A percentile compares a stretch with the other conserved stretches of the same genome.
Conservation (phyloP, 2,329 filamentous ascomycete species). For the Beauveria sp. region DNA sequence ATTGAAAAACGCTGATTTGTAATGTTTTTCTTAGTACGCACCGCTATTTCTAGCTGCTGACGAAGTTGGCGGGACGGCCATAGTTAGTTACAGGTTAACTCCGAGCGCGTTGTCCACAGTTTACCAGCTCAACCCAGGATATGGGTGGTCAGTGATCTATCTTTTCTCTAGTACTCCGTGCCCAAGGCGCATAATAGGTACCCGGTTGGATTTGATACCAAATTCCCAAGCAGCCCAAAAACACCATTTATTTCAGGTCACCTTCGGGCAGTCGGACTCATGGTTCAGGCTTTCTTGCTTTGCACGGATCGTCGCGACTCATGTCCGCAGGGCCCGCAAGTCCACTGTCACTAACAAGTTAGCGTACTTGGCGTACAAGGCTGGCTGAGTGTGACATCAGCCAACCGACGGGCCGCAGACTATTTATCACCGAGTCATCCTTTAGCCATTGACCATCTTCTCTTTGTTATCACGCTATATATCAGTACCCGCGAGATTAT, state of each 20-base stretch:
- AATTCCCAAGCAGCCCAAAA: no score
- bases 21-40: background rate
- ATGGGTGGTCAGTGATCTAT: no score
- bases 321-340: conserved; percentile 4
- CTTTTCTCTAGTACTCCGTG: no score
- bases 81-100: background rate
- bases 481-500: background rate
- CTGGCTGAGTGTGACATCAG: conserved; percentile 17
- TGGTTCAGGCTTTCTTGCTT: background rate
- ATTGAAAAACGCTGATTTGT: background rate
- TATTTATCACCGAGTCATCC: background rate
- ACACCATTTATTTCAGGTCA: background rate
- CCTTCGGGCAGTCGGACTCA: background rate
- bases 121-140: no score
- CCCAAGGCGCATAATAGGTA: no score
- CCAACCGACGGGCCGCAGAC: conserved; percentile 7
- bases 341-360: background rate
- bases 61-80: background rate
- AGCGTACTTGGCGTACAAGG: conserved; percentile 5
- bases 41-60: background rate
- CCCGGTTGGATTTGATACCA: background rate
- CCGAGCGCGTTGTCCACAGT: background rate
- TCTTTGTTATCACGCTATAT: background rate
- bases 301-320: conserved; percentile 3
- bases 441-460: background rate